Conservation (phyloP, 2,329 filamentous ascomycete species). For the Ophiocordyceps camponoti-saundersi region DNA sequence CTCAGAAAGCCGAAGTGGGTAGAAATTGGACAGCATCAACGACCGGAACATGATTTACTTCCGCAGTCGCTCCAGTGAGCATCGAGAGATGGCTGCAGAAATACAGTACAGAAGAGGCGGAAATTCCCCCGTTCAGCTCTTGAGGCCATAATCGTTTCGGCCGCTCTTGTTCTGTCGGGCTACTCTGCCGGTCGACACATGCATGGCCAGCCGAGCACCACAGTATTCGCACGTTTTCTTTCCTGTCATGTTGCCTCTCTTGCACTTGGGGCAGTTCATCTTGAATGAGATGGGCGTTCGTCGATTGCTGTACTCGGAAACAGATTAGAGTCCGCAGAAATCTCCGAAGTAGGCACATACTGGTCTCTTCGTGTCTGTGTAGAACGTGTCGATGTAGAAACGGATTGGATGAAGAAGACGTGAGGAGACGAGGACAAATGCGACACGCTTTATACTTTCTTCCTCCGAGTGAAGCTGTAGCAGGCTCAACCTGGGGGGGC, state of each 20-base stretch:
- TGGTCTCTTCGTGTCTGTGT: background rate
- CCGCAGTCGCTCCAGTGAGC: too few relatives aligned
- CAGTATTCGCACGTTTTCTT: slow-evolving; percentile 1
- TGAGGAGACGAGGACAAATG: background rate
- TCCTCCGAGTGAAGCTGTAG: background rate
- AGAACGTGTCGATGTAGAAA: background rate
- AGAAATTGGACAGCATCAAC: too few relatives aligned
- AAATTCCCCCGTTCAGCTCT: background rate
- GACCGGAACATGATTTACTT: too few relatives aligned
- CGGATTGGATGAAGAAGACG: background rate
- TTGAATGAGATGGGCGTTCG: background rate
- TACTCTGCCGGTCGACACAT: slow-evolving; percentile 1
- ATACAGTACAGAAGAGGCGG: background rate
- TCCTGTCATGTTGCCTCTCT: background rate
- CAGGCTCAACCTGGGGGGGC: background rate
- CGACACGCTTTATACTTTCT: slow-evolving; percentile 2
- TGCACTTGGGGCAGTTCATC: slow-evolving; percentile 3
- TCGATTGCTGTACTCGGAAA: background rate
- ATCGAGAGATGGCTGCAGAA: too few relatives aligned
- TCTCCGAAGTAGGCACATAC: background rate
- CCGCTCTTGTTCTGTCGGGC: background rate
- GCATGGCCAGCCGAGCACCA: background rate
- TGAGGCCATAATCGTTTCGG: background rate
- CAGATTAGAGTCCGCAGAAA: background rate
- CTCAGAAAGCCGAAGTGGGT: background rate